Base-by-base conservation (phyloP, 805 yeast genomes). In the Yueomyces sp. region DNA sequence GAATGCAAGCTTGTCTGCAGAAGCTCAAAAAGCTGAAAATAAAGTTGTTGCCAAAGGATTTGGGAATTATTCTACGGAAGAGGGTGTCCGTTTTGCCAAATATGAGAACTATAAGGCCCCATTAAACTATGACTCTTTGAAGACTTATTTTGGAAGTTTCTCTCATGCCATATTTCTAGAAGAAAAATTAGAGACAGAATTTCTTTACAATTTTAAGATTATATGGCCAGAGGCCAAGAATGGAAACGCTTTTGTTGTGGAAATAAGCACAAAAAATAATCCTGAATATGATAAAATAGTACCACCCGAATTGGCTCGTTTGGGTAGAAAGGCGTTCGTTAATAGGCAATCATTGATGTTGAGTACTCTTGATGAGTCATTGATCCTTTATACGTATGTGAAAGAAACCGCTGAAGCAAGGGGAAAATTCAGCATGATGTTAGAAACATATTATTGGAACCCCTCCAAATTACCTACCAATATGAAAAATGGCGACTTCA, bases 151-250 rank as follows among this genome's bases (percentile, higher is more conserved):
- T 54, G 63, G 70, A 47, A 79, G 76, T 48, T 73, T 78, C 65
- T 71, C 81, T 44, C 73, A 72, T 57, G 78, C 78, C 43, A 56
- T 81, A 44, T 79, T 76, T 46, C 63, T 78, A 38, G 88, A 81
- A 54, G 84, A 81, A 51, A 69, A 73, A 43, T 60, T 67, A 28
- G 73, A 69, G 29, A 64, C 67, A 19, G 66, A 68, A 6, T 69
- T 74, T 41, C 59, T 70, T 36, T 63, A 69, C 0, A 72, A 74
- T 42, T 69, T 77, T 49, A 60, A 66, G 6, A 63, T 79, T 39
- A 72, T 72, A 44, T 78, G 81, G 80, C 74, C 69, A 42, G 67
- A 65, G 46, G 67, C 67, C 44, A 63, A 63, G 39, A 65, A 71
- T 8, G 74, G 69, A 8, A 50, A 38, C 26, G 55, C 47, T 2